Evolutionary conservation across 2,329 filamentous ascomycete genomes (phyloP), one percentile per base, ranked within the genome.

Genomic region (Dothistroma septosporum): DNA sequence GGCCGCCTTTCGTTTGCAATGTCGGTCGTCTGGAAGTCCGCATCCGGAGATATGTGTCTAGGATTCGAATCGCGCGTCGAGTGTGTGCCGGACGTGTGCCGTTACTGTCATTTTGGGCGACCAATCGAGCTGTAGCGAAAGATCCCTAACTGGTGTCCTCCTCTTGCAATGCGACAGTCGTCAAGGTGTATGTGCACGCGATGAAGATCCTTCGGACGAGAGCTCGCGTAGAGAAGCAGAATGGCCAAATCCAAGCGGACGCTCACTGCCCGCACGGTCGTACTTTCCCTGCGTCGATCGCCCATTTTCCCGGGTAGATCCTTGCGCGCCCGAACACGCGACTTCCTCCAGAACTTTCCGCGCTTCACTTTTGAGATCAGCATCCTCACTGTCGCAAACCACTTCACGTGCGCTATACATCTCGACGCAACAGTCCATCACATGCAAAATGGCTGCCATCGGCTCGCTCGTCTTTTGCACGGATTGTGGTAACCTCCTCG

Each of bases 401-500:
- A n/a, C 16, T 16, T 32, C 41, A 58, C 31, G 32, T 59, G 53
- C 12, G 50, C 50, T 21, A 53, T 35, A 53, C 31, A 10, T 4
- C 14, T n/a, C 31, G 33, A 59, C 11, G 21, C 46, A 28, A 10
- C 47, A 46, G 31, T 54, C 33, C 14, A 28, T 53, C 44, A 3
- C 6, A 47, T 33, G 50, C 48, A 79, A 69, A 63, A 97, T 97
- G 93, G 87, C 92, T 66, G 87, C 90, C 19, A 92, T 97, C 67
- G 93, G 92, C 59, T 93, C 92, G 56, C 82, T 97, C 46, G 87
- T 96, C 37, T 97, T 97, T 76, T 97, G 93, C 80, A 90, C 84
- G 57, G 90, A 92, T 74, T 97, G 93, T 76, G 93, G 93, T 63
- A 96, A 96, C 74, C 82, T 97, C 3, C 81, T 97, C 46, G 91